A percentile compares a stretch with the other conserved stretches of the same genome.
Evolutionary conservation across 345 rosid genomes (phyloP).

Genomic region (Bruguiera sexangula): DNA sequence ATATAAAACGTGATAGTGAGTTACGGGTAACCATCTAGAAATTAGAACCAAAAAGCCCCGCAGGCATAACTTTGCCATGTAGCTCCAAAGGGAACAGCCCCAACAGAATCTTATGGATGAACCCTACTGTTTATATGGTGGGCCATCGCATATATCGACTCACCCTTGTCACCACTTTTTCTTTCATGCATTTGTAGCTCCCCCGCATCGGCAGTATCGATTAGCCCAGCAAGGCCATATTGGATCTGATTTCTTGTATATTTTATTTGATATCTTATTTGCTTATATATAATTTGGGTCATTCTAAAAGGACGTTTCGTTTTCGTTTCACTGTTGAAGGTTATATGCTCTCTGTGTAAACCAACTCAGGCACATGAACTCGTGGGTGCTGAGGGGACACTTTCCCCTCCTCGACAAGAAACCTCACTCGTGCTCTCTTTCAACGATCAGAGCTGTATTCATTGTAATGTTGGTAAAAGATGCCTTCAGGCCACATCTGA

Average conservation of each 20-base stretch:
- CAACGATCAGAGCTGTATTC: no score
- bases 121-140: conserved; percentile 44
- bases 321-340: conserved; percentile 19
- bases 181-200: conserved; percentile 7
- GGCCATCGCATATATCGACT: conserved; percentile 17
- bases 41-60: no score
- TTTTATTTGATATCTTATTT: no score
- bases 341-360: neutral
- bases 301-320: conserved; percentile 30
- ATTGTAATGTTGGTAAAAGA: neutral
- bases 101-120: conserved; percentile 61
- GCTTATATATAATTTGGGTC: conserved; percentile 11
- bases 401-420: conserved; percentile 12
- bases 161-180: neutral
- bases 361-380: conserved; percentile 30
- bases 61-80: conserved; percentile 21
- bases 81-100: conserved; percentile 59
- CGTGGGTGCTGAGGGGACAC: conserved; percentile 27
- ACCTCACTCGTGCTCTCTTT: conserved; percentile 1
- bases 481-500: conserved; percentile 1
- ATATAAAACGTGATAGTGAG: conserved; percentile 2
- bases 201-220: neutral
- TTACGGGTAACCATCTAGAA: conserved; percentile 3
- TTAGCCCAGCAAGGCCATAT: no score
- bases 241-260: no score